Evolutionary conservation across 208 protist genomes (phyloP), one percentile per base, ranked within the genome.

Genomic region (Acanthamoeba lugdunensis): DNA sequence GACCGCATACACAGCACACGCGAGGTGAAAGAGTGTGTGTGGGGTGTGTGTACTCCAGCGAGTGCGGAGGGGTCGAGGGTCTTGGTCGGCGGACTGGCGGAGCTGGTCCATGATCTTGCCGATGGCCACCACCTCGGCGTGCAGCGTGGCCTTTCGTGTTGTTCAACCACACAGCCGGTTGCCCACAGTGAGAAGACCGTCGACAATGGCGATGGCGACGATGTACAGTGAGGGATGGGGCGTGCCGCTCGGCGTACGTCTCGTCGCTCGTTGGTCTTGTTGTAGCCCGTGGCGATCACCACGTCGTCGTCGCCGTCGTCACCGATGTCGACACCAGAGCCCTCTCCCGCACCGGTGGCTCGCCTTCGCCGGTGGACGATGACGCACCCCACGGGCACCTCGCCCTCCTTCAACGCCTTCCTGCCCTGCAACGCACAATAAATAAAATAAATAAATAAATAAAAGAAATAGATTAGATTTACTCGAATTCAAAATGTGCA

Each of bases 331-430:
- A 56, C 37, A 41, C 37, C 2, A 41, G 37, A 41, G 37, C 3
- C 37, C 3, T 41, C 37, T 41, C 37, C 33, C 13, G 4, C 69
- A 41, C 30, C 94, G 89, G 16, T 94, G 88, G 11, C 97, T 48
- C 9, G 97, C 41, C 23, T 28, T 14, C 4, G 69, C 96, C 81
- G 63, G 30, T 50, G 73, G 1, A 99, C 98, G 37, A 99, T 91
- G 3, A 99, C 98, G 95, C 98, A 98, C 11, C 98, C 98, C 18
- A 99, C 98, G 0, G 98, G 98, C 5, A 99, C 98, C 87, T 99
- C 98, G 11, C 97, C 87, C 11, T 87, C 81, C 16, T 23, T 23
- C 14, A 94, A 82, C 21, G 95, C 94, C 54, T 94, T 95, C 21
- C 65, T 23, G 9, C 87, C 95, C 95, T 93, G 65, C 0, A 11